Base-by-base conservation (phyloP, 345 rosid genomes). In the Arabis hirsuta region DNA sequence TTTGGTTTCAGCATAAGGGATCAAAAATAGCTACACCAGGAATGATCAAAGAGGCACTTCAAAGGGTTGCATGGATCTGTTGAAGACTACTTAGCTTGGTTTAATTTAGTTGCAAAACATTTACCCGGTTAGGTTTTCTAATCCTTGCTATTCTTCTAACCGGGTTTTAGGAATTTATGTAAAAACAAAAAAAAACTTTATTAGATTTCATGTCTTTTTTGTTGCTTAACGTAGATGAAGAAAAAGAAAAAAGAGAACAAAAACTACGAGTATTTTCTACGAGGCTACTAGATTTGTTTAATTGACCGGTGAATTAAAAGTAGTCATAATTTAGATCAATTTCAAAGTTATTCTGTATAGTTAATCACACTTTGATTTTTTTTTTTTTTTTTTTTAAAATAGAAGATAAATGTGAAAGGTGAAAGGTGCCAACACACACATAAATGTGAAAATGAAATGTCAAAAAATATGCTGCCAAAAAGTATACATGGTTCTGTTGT, bases 1-100 rank as follows among this genome's bases (percentile, higher is more conserved):
- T 31, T 78, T 73, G 50, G 79, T 61, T 84, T 80, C 92, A 86
- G 94, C 82, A 69, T 60, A 85, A 84, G 61, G 90, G 96, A 61
- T 53, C 80, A 58, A 77, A 69, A 12, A 57, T 62, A 19, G 67
- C 79, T 38, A 79, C 94, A 52, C 76, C 74, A 41, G 82, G 80
- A 73, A 74, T 54, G 62, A 84, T 94, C 81, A 78, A 80, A 65
- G 84, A 79, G 66, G 85, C 85, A 20, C 84, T 91, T 64, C 82
- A 82, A 64, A 86, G 81, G 73, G 83, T 94, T 65, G 80, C 84
- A 38, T 44, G 83, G 84, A 88, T 78, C 44, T 83, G 86, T 72
- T 87, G 55, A 74, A 67, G 57, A 74, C 51, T 45, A 42, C 3
- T 13, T 55, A 31, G 16, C 29, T 24, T 43, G 45, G 62, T 55